A percentile compares a stretch with the other conserved stretches of the same genome.
Conservation (phyloP, 352 stramenopile genomes). For the Phytopythium helicoides region DNA sequence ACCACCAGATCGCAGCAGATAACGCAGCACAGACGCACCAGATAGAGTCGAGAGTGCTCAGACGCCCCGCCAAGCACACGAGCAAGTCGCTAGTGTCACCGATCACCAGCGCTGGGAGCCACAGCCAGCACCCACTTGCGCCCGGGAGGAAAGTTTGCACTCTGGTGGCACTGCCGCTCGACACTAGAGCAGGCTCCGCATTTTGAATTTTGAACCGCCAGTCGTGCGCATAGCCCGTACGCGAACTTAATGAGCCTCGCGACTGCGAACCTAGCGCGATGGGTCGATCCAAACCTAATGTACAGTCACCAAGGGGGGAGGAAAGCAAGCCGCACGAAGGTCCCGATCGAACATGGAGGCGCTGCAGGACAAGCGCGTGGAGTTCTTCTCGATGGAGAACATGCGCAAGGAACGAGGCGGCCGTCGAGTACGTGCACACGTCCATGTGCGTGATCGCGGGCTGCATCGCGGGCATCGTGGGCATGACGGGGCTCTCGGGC, state of each 20-base stretch:
- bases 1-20: no score
- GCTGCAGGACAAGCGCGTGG: slow-evolving; percentile 66
- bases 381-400: slow-evolving; percentile 89
- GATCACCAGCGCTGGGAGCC: background rate
- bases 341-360: slow-evolving; percentile 42
- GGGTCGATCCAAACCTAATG: background rate
- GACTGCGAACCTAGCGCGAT: background rate
- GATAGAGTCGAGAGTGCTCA: no score
- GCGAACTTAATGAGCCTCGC: background rate
- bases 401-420: slow-evolving; percentile 80
- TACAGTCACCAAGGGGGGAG: background rate
- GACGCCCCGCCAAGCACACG: background rate
- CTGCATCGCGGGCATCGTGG: slow-evolving; percentile 78
- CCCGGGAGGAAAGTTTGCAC: slow-evolving; percentile 23
- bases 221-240: background rate
- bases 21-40: background rate
- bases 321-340: background rate
- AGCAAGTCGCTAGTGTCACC: no score
- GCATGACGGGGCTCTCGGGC: slow-evolving; percentile 67
- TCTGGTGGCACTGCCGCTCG: slow-evolving; percentile 6
- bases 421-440: slow-evolving; percentile 77
- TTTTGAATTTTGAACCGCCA: slow-evolving; percentile 4
- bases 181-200: slow-evolving; percentile 6
- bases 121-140: slow-evolving; percentile 2
- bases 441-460: slow-evolving; percentile 83